Base-by-base conservation (phyloP, 2,329 filamentous ascomycete species). In the Fusarium subglutinans region DNA sequence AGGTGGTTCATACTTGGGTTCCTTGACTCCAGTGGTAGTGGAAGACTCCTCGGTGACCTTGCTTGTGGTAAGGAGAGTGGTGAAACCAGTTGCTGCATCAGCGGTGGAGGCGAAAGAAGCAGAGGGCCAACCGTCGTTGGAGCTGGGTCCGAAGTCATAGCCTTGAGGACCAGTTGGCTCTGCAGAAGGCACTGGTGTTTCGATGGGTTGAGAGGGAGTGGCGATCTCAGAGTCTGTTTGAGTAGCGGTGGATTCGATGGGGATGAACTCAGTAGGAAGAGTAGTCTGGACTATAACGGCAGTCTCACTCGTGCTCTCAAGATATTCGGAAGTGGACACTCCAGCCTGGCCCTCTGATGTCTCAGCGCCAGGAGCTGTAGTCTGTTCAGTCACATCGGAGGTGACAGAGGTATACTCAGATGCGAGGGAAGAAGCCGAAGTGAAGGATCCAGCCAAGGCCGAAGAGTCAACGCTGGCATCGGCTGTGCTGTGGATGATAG, bases 21-120 rank as follows among this genome's bases (percentile, higher is more conserved):
- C 72, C 28, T 70, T 51, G 10, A 58, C 40, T 22, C 45, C 65
- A 8, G 66, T 59, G 3, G 55, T 61, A 13, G 38, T 48, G 11
- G 62, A 56, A 5, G 66, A 22, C 13, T 43, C 40, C n/a, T 69
- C 54, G 3, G 53, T 55, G 14, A 57, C 56, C 44, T 76, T 78
- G 69, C 73, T 75, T 2, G 74, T 77, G 4, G 77, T 79, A 4
- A 76, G 40, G n/a, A 80, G 28, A 3, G 79, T 80, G 3, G 78
- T 79, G 13, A 72, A 61, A 1, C 70, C 61, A 6, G 43, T 56
- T 4, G 38, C 65, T 4, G 72, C 72, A 12, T 70, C 72, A 6
- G 72, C 72, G 17, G 44, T 62, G 5, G 72, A 73, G 6, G 44
- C 65, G 30, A 67, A 66, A 5, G 61, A 67, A 30, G 40, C 59